A percentile compares a stretch with the other conserved stretches of the same genome.
Evolutionary conservation across 192 early-diverging fungal genomes (phyloP).

Genomic region (Neocallimastix lanati): DNA sequence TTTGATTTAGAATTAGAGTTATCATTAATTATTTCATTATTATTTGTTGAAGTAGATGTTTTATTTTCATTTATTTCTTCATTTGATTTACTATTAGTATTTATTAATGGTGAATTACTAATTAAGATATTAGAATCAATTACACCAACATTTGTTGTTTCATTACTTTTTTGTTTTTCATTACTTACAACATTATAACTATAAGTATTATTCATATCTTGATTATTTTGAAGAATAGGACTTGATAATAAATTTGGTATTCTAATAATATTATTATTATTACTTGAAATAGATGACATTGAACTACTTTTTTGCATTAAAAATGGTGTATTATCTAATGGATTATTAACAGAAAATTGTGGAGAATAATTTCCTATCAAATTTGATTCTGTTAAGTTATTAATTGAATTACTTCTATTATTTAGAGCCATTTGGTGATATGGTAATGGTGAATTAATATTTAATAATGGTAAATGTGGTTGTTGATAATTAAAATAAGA

Average conservation of each 20-base stretch:
- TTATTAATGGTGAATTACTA: background rate
- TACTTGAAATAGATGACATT: background rate
- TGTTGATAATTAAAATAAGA: background rate
- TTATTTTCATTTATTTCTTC: no score
- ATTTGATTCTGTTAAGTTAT: background rate
- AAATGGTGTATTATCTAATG: background rate
- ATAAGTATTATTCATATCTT: background rate
- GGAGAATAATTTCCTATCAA: background rate
- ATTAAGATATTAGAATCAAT: background rate
- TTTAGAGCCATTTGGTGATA: background rate
- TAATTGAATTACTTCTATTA: background rate
- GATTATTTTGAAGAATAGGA: background rate
- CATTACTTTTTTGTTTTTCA: background rate
- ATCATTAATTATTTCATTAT: no score
- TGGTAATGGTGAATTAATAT: background rate
- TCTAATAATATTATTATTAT: background rate
- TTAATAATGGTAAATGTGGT: background rate
- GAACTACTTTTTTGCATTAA: background rate
- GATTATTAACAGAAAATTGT: background rate
- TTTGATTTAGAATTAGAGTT: no score
- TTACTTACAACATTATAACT: background rate
- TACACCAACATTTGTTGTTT: background rate
- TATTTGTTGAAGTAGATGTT: no score
- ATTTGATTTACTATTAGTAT: background rate
- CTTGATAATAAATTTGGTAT: background rate